Evolutionary conservation across 2,329 filamentous ascomycete genomes (phyloP).

Genomic region (Cordyceps militaris): DNA sequence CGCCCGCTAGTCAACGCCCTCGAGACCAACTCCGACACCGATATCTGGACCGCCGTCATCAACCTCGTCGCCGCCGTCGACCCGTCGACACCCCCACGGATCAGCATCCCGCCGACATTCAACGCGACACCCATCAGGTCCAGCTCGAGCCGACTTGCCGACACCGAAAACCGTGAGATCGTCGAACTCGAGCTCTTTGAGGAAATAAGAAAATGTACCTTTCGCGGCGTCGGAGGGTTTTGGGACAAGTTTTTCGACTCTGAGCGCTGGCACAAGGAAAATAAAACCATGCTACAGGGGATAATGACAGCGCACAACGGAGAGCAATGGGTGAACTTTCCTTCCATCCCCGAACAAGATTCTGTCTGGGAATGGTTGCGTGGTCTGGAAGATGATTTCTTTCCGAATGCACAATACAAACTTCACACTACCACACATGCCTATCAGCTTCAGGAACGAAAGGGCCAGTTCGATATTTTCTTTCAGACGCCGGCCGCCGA

Average conservation of each 20-base stretch:
- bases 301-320: constrained; percentile 7
- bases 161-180: constrained; percentile 12
- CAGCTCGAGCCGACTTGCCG: constrained; percentile 10
- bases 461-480: constrained; percentile 19
- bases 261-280: constrained; percentile 7
- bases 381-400: constrained; percentile 4
- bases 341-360: constrained; percentile 1
- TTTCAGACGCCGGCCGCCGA: constrained; percentile 14
- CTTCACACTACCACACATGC: constrained; percentile 16
- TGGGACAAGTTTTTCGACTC: constrained; percentile 12
- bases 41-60: constrained; percentile 12
- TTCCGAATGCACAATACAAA: constrained; percentile 4
- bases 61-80: constrained; percentile 6
- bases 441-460: constrained; percentile 17
- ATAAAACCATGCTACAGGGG: constrained; percentile 10
- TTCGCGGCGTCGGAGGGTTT: constrained; percentile 10
- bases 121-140: constrained; percentile 9
- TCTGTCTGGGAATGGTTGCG: constrained; percentile 8
- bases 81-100: constrained; percentile 2
- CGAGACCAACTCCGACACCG: constrained; percentile 2
- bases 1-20: constrained; percentile 3
- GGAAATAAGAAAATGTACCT: constrained; percentile 8
- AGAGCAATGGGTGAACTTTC: constrained; percentile 1
- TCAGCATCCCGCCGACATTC: constrained; percentile 2
- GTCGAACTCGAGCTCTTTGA: constrained; percentile 12